phyloP scores from a whole-genome alignment of 495 filamentous ascomycete genomes.

The Penicillium canariense region DNA sequence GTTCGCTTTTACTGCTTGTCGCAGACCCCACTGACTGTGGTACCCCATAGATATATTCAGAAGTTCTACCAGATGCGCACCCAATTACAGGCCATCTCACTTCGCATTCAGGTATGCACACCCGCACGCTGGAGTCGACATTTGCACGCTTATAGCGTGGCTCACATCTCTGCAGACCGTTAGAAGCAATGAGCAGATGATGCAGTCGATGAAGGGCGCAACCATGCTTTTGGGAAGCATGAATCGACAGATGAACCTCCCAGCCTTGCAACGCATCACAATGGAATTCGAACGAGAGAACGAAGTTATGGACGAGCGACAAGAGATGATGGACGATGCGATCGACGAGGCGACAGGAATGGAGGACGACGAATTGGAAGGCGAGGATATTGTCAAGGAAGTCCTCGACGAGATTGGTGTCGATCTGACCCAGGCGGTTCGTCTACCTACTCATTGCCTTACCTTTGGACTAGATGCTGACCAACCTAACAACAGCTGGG shows the following conservation, averaged over 20 bases:
- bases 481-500: slow-evolving; percentile 56
- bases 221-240: slow-evolving; percentile 89
- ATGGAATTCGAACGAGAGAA: slow-evolving; percentile 99
- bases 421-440: slow-evolving; percentile 81
- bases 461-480: slow-evolving; percentile 14
- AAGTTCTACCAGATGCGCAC: slow-evolving; percentile 99
- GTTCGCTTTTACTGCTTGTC: not conserved
- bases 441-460: slow-evolving; percentile 29
- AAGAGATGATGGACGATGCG: slow-evolving; percentile 99
- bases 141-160: not conserved
- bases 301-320: slow-evolving; percentile 97
- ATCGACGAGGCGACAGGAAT: slow-evolving; percentile 96
- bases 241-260: slow-evolving; percentile 97
- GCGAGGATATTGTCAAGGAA: slow-evolving; percentile 94
- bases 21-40: slow-evolving; percentile 2
- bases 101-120: slow-evolving; percentile 79
- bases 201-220: slow-evolving; percentile 98
- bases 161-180: slow-evolving; percentile 63
- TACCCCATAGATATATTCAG: slow-evolving; percentile 72
- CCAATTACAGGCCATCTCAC: slow-evolving; percentile 90
- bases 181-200: slow-evolving; percentile 98
- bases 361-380: slow-evolving; percentile 84
- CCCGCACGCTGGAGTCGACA: not conserved
- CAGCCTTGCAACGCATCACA: slow-evolving; percentile 89
- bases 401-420: slow-evolving; percentile 96